These are phyloP conservation scores for Peltaster fructicola DNA, from an alignment of 2,329 filamentous ascomycete species.

Conservation along the genomic window DNA sequence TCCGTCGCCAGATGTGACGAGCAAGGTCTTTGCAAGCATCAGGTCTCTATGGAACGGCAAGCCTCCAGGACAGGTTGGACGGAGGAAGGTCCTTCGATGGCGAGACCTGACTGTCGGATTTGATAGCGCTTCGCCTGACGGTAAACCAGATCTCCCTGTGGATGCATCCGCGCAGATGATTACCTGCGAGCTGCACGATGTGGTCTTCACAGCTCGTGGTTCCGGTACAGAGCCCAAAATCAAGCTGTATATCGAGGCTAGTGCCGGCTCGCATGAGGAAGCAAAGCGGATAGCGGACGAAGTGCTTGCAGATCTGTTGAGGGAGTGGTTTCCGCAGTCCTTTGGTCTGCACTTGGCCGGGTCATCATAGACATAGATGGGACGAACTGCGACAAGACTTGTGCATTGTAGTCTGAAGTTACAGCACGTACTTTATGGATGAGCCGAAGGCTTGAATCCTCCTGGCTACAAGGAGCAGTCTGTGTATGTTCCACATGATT, in stretches of 20 bases:
- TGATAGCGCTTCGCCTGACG: conserved; percentile 37
- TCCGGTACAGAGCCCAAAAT: conserved; percentile 52
- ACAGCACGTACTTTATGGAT: no score
- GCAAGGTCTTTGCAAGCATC: conserved; percentile 37
- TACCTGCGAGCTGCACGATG: conserved; percentile 39
- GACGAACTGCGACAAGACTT: no score
- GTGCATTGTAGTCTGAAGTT: no score
- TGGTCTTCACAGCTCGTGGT: conserved; percentile 41
- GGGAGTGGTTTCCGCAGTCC: conserved; percentile 29
- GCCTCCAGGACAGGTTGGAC: conserved; percentile 24
- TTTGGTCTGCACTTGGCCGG: conserved; percentile 16
- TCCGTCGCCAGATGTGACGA: conserved; percentile 34
- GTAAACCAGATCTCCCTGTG: conserved; percentile 36
- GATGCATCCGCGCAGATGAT: conserved; percentile 45
- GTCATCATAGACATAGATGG: conserved; percentile 3
- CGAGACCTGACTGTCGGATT: conserved; percentile 43
- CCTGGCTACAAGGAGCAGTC: no score
- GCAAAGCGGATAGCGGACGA: conserved; percentile 28
- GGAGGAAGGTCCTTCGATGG: conserved; percentile 38
- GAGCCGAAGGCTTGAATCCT: no score
- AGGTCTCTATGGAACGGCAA: conserved; percentile 20
- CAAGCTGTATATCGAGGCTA: conserved; percentile 39
- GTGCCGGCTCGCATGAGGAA: conserved; percentile 22
- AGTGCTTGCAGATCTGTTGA: conserved; percentile 28
- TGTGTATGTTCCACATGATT: no score